A percentile compares a stretch with the other conserved stretches of the same genome.
Evolutionary conservation across 306 rosid genomes (phyloP).

Genomic region (Begonia fuchsioides): DNA sequence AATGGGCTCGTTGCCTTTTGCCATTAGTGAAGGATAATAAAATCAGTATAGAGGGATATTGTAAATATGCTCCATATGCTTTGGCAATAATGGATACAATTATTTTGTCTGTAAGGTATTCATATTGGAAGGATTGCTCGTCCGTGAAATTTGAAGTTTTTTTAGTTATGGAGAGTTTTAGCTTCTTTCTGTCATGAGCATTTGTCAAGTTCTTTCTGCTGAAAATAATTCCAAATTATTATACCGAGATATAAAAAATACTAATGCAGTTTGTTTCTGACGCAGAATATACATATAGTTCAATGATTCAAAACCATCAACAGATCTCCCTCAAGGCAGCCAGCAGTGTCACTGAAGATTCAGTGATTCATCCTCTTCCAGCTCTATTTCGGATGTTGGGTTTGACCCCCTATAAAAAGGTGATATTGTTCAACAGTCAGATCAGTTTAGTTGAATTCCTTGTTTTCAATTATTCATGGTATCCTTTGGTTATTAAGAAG

Average conservation of each 20-base stretch:
- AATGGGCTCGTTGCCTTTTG: constrained; percentile 87
- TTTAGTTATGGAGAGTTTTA: too few species aligned
- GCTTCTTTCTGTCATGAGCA: background rate
- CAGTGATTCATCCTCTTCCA: constrained; percentile 79
- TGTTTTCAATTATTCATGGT: too few species aligned
- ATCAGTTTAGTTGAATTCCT: too few species aligned
- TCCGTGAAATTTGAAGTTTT: background rate
- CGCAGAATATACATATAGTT: constrained; percentile 63
- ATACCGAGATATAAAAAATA: background rate
- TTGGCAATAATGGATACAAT: constrained; percentile 72
- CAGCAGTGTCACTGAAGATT: constrained; percentile 44
- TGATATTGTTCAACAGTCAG: constrained; percentile 4
- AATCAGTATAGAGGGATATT: constrained; percentile 53
- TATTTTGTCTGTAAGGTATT: constrained; percentile 59
- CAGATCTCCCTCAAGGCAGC: constrained; percentile 63
- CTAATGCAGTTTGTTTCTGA: constrained; percentile 3
- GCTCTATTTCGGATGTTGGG: constrained; percentile 70
- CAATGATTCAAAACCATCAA: constrained; percentile 52
- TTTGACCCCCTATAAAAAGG: constrained; percentile 67
- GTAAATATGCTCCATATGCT: constrained; percentile 53
- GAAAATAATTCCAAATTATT: too few species aligned
- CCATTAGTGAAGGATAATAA: constrained; percentile 71
- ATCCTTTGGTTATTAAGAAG: too few species aligned
- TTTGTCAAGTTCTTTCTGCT: too few species aligned
- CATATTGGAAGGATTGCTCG: background rate